A percentile compares a stretch with the other conserved stretches of the same genome.
These are phyloP conservation scores for Parastagonospora avenae DNA, from an alignment of 2,329 filamentous ascomycete species.

Conservation along the genomic window DNA sequence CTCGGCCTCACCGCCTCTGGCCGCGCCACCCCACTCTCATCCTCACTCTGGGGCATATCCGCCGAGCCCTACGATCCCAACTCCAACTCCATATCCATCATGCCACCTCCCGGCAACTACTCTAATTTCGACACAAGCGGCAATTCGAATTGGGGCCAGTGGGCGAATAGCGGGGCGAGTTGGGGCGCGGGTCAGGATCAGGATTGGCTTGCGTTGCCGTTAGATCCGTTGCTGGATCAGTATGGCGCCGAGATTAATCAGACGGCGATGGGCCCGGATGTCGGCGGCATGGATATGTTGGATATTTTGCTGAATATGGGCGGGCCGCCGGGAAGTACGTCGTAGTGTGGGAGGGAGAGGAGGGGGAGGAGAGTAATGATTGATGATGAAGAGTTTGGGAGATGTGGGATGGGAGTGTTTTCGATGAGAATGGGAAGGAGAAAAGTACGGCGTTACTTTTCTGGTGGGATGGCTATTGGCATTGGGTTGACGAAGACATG, in stretches of 20 bases:
- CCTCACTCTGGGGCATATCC: conserved; percentile 51
- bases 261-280: conserved; percentile 66
- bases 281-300: conserved; percentile 61
- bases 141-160: conserved; percentile 23
- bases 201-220: conserved; percentile 66
- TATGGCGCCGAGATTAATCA: conserved; percentile 63
- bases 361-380: neutral
- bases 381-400: neutral
- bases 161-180: conserved; percentile 24
- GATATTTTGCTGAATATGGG: conserved; percentile 53
- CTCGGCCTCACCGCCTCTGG: conserved; percentile 36
- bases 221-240: conserved; percentile 65
- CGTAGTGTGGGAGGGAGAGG: conserved; percentile 1
- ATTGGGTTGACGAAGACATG: no score
- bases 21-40: conserved; percentile 39
- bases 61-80: conserved; percentile 53
- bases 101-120: conserved; percentile 52
- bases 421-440: neutral
- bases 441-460: conserved; percentile 1
- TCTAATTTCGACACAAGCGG: conserved; percentile 13
- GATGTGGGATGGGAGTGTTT: neutral
- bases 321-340: conserved; percentile 32
- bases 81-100: conserved; percentile 51
- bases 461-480: neutral
- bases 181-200: conserved; percentile 42